Evolutionary conservation across 2,329 filamentous ascomycete species (phyloP), one percentile per base, ranked within the genome.

Genomic region (Fusarium verticillioides): DNA sequence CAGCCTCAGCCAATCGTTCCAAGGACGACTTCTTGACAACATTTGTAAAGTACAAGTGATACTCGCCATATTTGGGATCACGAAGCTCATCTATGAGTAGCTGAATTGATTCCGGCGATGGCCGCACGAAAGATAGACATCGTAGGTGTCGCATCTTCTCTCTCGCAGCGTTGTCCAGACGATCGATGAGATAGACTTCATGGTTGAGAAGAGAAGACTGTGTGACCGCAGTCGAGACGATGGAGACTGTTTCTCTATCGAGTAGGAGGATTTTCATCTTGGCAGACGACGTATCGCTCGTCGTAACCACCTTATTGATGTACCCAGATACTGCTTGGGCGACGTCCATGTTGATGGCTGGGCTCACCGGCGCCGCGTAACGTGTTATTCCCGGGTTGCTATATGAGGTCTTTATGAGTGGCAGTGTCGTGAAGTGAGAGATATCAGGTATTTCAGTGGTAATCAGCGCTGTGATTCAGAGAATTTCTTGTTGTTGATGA

Each of bases 251-350:
- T 83, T 98, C 96, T 84, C 90, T 92, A 83, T 99, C 96, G 77
- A 99, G 87, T 72, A 99, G 86, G 64, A 99, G 86, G 69, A 98
- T 96, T 90, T 99, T 99, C 96, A 99, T 99, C 87, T 98, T 98
- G 46, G 94, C 90, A 28, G 94, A 92, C 57, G 90, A 87, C 79
- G 86, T 87, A 84, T 97, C 95, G 26, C 78, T 73, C 49, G 82
- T 79, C 75, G 94, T 93, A 82, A 98, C 92, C 91, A 99, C 97
- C 89, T 95, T 97, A 82, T 92, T 93, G 87, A 99, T 93, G 87
- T 99, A 99, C 84, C 94, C 93, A 78, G 95, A 93, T 80, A 98
- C 92, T 76, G 95, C 94, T 82, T 97, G 93, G 72, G 97, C 93
- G 79, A 98, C 91, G 81, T 99, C 96, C 96, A 99, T 99, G 77